Evolutionary conservation across 2,329 filamentous ascomycete species (phyloP), one percentile per base, ranked within the genome.

Genomic region (Diaporthe aspalathi): DNA sequence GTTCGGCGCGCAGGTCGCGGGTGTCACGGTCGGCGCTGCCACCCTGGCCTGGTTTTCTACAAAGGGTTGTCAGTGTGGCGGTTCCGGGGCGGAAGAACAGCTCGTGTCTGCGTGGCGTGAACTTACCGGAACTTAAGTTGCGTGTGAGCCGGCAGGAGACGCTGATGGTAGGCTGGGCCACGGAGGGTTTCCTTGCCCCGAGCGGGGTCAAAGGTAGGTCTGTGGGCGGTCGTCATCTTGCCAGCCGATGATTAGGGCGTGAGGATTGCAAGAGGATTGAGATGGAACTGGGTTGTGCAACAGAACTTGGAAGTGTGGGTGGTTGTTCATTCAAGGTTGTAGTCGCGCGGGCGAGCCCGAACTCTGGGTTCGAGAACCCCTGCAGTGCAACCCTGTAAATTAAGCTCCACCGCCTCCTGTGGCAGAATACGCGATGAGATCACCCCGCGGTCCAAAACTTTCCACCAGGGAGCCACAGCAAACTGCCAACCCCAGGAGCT

Each of bases 121-220:
- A 70, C 85, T 57, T 88, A 91, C 85, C 94, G 90, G 80, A 92
- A 93, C 84, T 99, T 99, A 79, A 99, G 91, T 74, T 94, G 91
- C 16, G 94, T 98, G 82, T 99, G 93, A 40, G 96, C 96, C 43
- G 96, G 95, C 17, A 98, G 91, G 20, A 98, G 92, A 77, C 96
- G 93, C 83, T 98, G 95, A 81, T 99, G 96, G 85, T 98, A 98
- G 77, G 94, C 95, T 63, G 94, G 93, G 60, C 96, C 96, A 78
- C 94, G 92, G 72, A 94, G 92, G 78, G 95, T 94, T 83, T 99
- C 96, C 87, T 98, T 98, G 80, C 96, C 96, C 80, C 92, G 91
- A 52, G 95, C 95, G 75, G 96, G 96, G 81, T 99, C 96, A 80
- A 99, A 99, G 0, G 96, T 99, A 70, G 96, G 96, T 84, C 96